A percentile compares a stretch with the other conserved stretches of the same genome.
Conservation (phyloP, 805 yeast species). For the Nakazawaea populi region DNA sequence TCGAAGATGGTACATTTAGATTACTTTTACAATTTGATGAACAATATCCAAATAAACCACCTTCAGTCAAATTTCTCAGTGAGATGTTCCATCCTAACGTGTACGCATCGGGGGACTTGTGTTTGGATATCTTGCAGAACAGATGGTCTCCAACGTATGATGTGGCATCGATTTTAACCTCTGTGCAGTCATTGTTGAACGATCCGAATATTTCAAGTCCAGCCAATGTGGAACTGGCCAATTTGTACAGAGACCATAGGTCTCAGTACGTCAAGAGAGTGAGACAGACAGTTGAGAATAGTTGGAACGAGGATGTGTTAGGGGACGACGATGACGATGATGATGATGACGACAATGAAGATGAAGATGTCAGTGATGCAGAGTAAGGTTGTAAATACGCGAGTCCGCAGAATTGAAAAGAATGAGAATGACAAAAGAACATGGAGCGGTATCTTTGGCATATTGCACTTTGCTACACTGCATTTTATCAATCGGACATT, state of each 20-base stretch:
- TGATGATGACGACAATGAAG: constrained; percentile 27
- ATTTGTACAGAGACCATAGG: constrained; percentile 89
- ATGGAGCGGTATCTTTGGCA: too few relatives aligned
- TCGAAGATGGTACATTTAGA: constrained; percentile 95
- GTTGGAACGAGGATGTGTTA: constrained; percentile 81
- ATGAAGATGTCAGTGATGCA: constrained; percentile 16
- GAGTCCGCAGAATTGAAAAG: too few relatives aligned
- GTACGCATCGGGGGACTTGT: constrained; percentile 90
- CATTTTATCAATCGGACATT: too few relatives aligned
- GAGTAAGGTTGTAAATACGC: constrained; percentile 10
- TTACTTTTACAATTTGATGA: constrained; percentile 86
- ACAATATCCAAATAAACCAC: constrained; percentile 97
- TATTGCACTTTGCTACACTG: too few relatives aligned
- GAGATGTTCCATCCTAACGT: constrained; percentile 99
- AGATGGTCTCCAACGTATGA: constrained; percentile 99
- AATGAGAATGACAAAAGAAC: background rate
- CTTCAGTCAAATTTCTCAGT: constrained; percentile 81
- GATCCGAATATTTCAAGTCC: constrained; percentile 97
- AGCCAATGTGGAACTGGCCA: constrained; percentile 97
- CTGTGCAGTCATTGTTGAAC: constrained; percentile 85
- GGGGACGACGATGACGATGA: constrained; percentile 48
- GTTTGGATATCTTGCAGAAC: constrained; percentile 92
- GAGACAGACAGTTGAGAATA: constrained; percentile 88
- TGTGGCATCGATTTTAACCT: constrained; percentile 90
- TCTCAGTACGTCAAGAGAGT: constrained; percentile 89